Percentiles rank a stretch among this genome's conserved stretches.
Conservation (phyloP, 805 yeast species). For the Cyberlindnera veronae region DNA sequence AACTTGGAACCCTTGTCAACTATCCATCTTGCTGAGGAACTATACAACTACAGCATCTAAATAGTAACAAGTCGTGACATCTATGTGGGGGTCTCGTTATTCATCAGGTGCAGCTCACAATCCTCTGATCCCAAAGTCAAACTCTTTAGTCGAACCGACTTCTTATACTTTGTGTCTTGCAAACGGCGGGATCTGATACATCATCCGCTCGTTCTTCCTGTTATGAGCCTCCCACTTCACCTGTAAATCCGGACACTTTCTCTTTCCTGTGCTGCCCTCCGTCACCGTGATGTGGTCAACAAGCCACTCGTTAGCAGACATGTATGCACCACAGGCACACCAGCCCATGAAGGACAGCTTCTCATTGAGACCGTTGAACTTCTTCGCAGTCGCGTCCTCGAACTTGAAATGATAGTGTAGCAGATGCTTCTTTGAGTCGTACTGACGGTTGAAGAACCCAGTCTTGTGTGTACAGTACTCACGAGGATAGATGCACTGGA, state of each 20-base stretch:
- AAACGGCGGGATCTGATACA: too few species aligned
- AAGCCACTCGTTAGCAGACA: constrained; percentile 53
- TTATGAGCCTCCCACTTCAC: constrained; percentile 8
- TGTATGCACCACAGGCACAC: constrained; percentile 50
- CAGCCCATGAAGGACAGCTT: constrained; percentile 49
- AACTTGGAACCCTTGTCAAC: too few species aligned
- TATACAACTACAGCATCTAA: too few species aligned
- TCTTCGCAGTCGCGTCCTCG: constrained; percentile 37
- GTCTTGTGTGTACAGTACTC: constrained; percentile 54
- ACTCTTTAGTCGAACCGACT: too few species aligned
- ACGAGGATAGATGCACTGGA: constrained; percentile 55
- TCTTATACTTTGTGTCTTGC: too few species aligned
- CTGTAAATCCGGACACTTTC: constrained; percentile 9
- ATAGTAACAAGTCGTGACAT: too few species aligned
- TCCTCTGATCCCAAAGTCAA: too few species aligned
- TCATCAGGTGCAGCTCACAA: too few species aligned
- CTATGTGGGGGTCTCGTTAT: too few species aligned
- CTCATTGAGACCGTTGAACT: constrained; percentile 46
- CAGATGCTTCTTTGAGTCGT: constrained; percentile 64
- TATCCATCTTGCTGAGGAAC: too few species aligned
- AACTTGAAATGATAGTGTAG: constrained; percentile 57
- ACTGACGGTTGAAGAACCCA: constrained; percentile 63
- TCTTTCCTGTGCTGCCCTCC: background rate
- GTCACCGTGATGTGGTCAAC: constrained; percentile 45
- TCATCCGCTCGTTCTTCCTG: too few species aligned